Evolutionary conservation across 2,329 filamentous ascomycete genomes (phyloP), one percentile per base, ranked within the genome.

Genomic region (Pseudopithomyces chartarum): DNA sequence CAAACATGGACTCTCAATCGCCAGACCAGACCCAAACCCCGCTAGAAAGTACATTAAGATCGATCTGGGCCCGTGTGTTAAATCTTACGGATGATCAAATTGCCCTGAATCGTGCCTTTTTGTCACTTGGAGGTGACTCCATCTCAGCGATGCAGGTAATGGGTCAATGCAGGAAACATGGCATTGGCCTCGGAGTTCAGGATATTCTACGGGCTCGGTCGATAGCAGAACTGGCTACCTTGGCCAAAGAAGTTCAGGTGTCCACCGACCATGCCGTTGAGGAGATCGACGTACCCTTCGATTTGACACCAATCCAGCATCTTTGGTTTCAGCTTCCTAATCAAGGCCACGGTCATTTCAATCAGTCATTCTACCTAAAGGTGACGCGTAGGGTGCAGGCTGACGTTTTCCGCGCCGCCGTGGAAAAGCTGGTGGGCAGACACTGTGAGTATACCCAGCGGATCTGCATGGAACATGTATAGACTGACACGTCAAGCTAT

Each of bases 71-170:
- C 20, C 67, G 68, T 51, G 70, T 73, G 12, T 48, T 74, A 32
- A 73, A 73, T 47, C 52, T 73, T 19, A 60, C 67, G 1, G 59
- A 62, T 13, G 34, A 60, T 15, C 63, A 69, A 56, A 63, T 74
- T 34, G 36, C 65, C 6, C 57, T 72, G 13, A 65, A 72, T 38
- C 64, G 67, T 11, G 58, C 71, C 1, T 82, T 82, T 58, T 60
- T 82, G 3, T 77, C 73, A 11, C 61, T 81, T 2, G 80, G 80
- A 33, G 80, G 80, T 50, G 80, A 82, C 54, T 81, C 79, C 0
- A 81, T 82, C 53, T 80, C 80, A 39, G 80, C 81, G 0, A 82
- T 83, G 77, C 80, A 80, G 46, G 80, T 80, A 38, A 75, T 80
- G 55, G 77, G 77, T 2, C 72, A 79, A 34, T 81, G 78, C 57